Evolutionary conservation across 1,139 yeast genomes (phyloP), one percentile per base, ranked within the genome.

Genomic region (Pneumocystis murina): DNA sequence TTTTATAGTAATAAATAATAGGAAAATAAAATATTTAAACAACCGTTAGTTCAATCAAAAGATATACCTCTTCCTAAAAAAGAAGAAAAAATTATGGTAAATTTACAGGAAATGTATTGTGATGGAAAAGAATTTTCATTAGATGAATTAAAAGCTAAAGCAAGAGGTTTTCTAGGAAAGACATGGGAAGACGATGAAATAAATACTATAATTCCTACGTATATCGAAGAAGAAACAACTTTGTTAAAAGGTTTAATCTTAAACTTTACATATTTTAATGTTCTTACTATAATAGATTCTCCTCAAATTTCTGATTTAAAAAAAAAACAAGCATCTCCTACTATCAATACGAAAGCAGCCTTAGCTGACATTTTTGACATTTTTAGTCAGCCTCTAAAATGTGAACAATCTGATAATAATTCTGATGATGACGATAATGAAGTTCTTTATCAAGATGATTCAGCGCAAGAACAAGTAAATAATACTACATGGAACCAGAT

Each of bases 291-390:
- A 12, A 30, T 58, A 58, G 60, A 58, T 30, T 58, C 43, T 4
- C 20, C 5, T 40, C 60, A 58, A 24, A 14, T 17, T 58, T 38
- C 59, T 16, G 17, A 16, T 61, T 48, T n/a, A 12, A 60, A 60
- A 38, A 58, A 57, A n/a, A 60, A 59, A 39, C 61, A 71, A 16
- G 72, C 75, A n/a, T 75, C 78, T 0, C 96, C 96, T 0, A 89
- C 96, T 0, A 80, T 87, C 69, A 89, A 80, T 71, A 85, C 96
- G 0, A 83, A 83, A 66, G 83, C 84, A 69, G 95, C 96, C 0
- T 81, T 84, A 64, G 82, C 83, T 63, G 96, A 89, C 69, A 85
- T 90, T 0, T 78, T 82, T 66, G 80, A 81, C 30, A 86, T 90
- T 87, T 87, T 88, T 71, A 88, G 86, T 70, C 84, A 82, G 68